phyloP scores from a whole-genome alignment of 371 early-diverging fungal genomes.

The Lichtheimia hyalospora region DNA sequence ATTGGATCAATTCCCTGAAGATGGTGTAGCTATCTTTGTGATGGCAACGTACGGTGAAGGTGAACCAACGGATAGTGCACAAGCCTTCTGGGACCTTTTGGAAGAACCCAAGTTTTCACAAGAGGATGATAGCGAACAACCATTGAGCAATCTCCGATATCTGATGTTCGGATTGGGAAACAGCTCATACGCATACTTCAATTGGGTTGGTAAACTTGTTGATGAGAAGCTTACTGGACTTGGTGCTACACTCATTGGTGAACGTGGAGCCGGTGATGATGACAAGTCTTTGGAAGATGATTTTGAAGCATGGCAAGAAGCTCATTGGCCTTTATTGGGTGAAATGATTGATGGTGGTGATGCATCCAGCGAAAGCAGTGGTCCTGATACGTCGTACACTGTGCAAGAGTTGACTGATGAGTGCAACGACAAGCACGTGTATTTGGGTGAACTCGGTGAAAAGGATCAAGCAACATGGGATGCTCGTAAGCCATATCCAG shows the following conservation, averaged over 20 bases:
- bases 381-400: slow-evolving; percentile 5
- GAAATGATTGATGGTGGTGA: not conserved
- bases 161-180: slow-evolving; percentile 93
- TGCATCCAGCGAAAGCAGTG: not conserved
- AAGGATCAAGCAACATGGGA: slow-evolving; percentile 48
- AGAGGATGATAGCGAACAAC: slow-evolving; percentile 41
- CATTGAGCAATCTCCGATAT: slow-evolving; percentile 65
- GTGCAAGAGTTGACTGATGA: slow-evolving; percentile 12
- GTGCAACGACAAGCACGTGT: slow-evolving; percentile 28
- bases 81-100: slow-evolving; percentile 74
- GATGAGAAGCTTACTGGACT: slow-evolving; percentile 62
- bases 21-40: slow-evolving; percentile 71
- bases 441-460: slow-evolving; percentile 56
- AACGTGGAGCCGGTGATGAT: slow-evolving; percentile 91
- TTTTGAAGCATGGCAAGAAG: slow-evolving; percentile 87
- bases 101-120: slow-evolving; percentile 66
- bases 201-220: slow-evolving; percentile 69
- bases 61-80: slow-evolving; percentile 87
- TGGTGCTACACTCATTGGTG: slow-evolving; percentile 77
- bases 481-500: slow-evolving; percentile 75
- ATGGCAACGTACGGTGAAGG: slow-evolving; percentile 87
- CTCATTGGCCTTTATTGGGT: slow-evolving; percentile 64
- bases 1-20: slow-evolving; percentile 58
- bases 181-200: slow-evolving; percentile 92
- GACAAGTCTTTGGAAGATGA: slow-evolving; percentile 91